These are phyloP conservation scores for Elongisporangium prolatum DNA, from an alignment of 352 stramenopile species.

Conservation along the genomic window DNA sequence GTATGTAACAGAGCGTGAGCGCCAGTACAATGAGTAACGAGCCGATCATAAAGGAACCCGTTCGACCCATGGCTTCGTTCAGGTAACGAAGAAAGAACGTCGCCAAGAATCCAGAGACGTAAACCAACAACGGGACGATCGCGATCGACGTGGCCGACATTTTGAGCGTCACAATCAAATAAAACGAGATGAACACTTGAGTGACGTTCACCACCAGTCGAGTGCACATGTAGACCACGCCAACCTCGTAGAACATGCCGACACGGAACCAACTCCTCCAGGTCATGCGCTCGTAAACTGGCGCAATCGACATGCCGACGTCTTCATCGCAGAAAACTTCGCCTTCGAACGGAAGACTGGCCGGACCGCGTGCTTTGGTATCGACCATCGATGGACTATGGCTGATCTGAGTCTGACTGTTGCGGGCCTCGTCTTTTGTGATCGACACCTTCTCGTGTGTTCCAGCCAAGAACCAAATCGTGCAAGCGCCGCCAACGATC, in stretches of 20 bases:
- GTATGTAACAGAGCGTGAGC: conserved; percentile 47
- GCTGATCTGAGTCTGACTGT: conserved; percentile 20
- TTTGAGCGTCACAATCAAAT: conserved; percentile 80
- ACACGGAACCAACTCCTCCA: conserved; percentile 77
- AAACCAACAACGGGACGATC: conserved; percentile 80
- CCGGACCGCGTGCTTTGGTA: conserved; percentile 31
- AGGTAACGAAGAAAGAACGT: conserved; percentile 75
- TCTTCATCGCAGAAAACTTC: conserved; percentile 13
- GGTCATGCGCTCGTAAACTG: conserved; percentile 51
- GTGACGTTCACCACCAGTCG: conserved; percentile 81
- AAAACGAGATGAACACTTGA: conserved; percentile 87
- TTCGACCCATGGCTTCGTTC: conserved; percentile 66
- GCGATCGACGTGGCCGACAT: conserved; percentile 83
- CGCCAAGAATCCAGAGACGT: conserved; percentile 75
- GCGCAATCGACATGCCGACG: not conserved
- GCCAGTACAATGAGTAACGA: conserved; percentile 45
- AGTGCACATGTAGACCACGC: conserved; percentile 86
- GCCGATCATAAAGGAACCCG: conserved; percentile 63
- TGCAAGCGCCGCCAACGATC: conserved; percentile 56
- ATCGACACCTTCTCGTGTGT: conserved; percentile 54
- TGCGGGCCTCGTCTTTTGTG: conserved; percentile 15
- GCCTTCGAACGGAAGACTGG: conserved; percentile 43
- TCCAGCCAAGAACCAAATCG: conserved; percentile 55
- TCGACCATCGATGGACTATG: conserved; percentile 58
- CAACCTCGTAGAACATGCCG: conserved; percentile 84